A percentile compares a stretch with the other conserved stretches of the same genome.
Evolutionary conservation across 139 green algal genomes (phyloP).

Genomic region (Micromonas commoda): DNA sequence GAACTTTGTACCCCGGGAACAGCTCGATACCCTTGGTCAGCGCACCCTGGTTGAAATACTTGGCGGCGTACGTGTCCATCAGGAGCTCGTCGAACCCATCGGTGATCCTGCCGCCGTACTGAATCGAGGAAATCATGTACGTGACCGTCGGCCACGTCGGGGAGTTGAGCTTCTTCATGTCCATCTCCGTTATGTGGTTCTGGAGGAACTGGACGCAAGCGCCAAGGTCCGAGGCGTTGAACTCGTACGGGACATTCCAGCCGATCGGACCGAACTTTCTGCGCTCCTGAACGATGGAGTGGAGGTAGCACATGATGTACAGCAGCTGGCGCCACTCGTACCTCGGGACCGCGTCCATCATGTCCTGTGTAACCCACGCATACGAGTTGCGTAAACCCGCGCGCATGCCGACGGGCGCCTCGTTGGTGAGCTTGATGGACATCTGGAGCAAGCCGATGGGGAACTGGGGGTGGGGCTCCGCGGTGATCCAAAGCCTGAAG

Average conservation of each 20-base stretch:
- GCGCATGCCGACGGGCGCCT: slow-evolving; percentile 82
- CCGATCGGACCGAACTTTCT: slow-evolving; percentile 87
- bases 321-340: slow-evolving; percentile 66
- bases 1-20: slow-evolving; percentile 66
- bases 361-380: slow-evolving; percentile 73
- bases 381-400: slow-evolving; percentile 79
- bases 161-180: slow-evolving; percentile 36
- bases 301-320: slow-evolving; percentile 81
- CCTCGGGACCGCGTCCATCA: slow-evolving; percentile 64
- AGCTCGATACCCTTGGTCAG: slow-evolving; percentile 45
- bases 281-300: slow-evolving; percentile 79
- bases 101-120: slow-evolving; percentile 71
- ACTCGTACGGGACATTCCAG: slow-evolving; percentile 88
- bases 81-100: slow-evolving; percentile 74
- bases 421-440: slow-evolving; percentile 72
- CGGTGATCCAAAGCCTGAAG: slow-evolving; percentile 79
- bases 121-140: slow-evolving; percentile 74
- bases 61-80: slow-evolving; percentile 75
- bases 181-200: slow-evolving; percentile 70
- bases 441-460: slow-evolving; percentile 69
- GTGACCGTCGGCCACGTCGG: slow-evolving; percentile 74
- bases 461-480: slow-evolving; percentile 67
- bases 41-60: slow-evolving; percentile 62
- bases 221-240: slow-evolving; percentile 87
- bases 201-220: slow-evolving; percentile 73